Conservation (phyloP, 1,284 basidiomycete genomes). For the Ganoderma multipileum region DNA sequence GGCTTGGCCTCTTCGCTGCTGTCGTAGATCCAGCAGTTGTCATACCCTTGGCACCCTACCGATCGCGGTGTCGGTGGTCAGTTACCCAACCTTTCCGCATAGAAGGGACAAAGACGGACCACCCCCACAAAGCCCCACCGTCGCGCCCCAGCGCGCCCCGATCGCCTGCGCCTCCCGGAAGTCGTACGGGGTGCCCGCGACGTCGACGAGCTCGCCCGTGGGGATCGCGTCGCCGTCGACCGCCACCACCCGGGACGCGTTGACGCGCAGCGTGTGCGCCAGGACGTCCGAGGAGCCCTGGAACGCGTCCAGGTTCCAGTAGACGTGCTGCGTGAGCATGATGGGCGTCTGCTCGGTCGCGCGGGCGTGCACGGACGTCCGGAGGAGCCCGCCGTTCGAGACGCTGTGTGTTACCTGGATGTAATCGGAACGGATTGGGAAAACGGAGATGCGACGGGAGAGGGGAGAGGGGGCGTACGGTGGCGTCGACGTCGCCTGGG, state of each 20-base stretch:
- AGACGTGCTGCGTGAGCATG: constrained; percentile 64
- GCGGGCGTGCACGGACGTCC: constrained; percentile 52
- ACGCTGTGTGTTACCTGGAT: constrained; percentile 57
- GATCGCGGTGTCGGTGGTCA: background rate
- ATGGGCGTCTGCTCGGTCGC: constrained; percentile 62
- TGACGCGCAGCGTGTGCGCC: constrained; percentile 51
- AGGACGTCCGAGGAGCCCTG: constrained; percentile 53
- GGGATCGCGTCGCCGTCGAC: constrained; percentile 56
- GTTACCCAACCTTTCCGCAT: background rate
- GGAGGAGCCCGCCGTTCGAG: constrained; percentile 51
- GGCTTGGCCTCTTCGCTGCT: constrained; percentile 30
- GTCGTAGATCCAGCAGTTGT: constrained; percentile 53
- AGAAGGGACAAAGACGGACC: constrained; percentile 34
- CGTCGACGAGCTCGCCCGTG: constrained; percentile 53
- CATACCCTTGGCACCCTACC: constrained; percentile 32
- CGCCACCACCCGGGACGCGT: constrained; percentile 50
- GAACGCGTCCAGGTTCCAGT: constrained; percentile 66
- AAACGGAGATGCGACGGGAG: background rate
- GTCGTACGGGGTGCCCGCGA: constrained; percentile 51
- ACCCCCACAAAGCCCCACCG: constrained; percentile 47
- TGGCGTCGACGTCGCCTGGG: constrained; percentile 57
- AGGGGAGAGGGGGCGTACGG: constrained; percentile 39
- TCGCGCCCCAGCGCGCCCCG: constrained; percentile 50
- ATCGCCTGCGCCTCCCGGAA: constrained; percentile 51
- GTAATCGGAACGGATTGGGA: background rate